phyloP scores from a whole-genome alignment of 1,284 basidiomycete species.

The Pseudozyma pruni region DNA sequence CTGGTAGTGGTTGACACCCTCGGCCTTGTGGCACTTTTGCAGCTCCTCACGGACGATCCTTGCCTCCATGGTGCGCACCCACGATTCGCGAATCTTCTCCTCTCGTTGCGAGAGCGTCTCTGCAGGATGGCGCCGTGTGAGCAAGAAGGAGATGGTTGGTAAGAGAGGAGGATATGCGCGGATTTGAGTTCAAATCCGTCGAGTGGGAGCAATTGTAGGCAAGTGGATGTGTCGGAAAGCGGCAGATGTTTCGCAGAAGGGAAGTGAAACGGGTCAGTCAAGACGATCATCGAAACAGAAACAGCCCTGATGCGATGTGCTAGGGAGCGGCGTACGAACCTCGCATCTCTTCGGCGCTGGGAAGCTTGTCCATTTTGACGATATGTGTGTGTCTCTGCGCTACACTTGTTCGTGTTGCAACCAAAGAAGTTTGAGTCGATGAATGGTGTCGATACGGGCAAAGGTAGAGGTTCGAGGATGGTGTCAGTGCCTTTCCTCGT shows the following conservation, averaged over 20 bases:
- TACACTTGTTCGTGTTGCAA: background rate
- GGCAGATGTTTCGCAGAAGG: no score
- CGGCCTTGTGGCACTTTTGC: conserved; percentile 87
- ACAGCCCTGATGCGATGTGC: no score
- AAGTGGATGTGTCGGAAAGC: no score
- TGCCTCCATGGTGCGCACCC: conserved; percentile 93
- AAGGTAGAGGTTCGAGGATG: background rate
- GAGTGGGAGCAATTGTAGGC: no score
- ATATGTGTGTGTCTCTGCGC: background rate
- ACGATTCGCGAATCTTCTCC: conserved; percentile 85
- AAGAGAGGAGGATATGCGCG: background rate
- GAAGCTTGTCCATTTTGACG: conserved; percentile 48
- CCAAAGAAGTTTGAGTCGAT: background rate
- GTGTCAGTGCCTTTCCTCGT: background rate
- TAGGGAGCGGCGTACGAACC: conserved; percentile 21
- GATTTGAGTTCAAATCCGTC: no score
- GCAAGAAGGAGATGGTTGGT: background rate
- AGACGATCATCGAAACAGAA: no score
- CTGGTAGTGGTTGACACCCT: conserved; percentile 76
- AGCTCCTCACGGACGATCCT: conserved; percentile 89
- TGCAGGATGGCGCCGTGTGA: conserved; percentile 3
- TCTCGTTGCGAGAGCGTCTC: conserved; percentile 73
- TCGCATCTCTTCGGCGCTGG: conserved; percentile 51
- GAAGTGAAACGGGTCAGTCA: background rate
- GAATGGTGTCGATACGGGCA: background rate